These are phyloP conservation scores for Protomyces inundatus DNA, from an alignment of 1,139 yeast genomes.

Conservation along the genomic window DNA sequence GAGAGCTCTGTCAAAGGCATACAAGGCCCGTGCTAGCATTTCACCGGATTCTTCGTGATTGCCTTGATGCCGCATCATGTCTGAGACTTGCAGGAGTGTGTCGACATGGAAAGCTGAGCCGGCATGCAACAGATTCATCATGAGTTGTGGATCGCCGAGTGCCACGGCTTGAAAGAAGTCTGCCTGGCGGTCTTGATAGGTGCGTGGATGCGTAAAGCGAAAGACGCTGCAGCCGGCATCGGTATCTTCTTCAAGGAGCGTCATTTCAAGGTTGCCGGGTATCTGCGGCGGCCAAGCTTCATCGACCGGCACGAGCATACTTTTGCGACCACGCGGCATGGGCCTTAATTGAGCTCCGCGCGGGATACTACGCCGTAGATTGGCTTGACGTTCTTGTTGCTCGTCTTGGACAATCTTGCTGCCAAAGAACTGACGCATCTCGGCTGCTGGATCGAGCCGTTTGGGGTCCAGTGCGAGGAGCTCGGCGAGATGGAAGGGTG, in stretches of 20 bases:
- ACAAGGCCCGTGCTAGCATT: conserved; percentile 54
- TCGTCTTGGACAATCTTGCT: conserved; percentile 67
- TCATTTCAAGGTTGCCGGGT: conserved; percentile 60
- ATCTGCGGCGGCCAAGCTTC: conserved; percentile 79
- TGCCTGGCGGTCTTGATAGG: conserved; percentile 37
- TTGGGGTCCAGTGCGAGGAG: conserved; percentile 12
- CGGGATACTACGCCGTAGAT: conserved; percentile 39
- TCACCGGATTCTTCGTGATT: conserved; percentile 51
- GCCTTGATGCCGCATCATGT: conserved; percentile 70
- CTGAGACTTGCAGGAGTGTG: conserved; percentile 72
- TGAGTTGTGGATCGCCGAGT: conserved; percentile 48
- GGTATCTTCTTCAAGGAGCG: conserved; percentile 39
- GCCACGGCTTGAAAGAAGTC: conserved; percentile 40
- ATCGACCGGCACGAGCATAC: conserved; percentile 64
- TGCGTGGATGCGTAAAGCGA: conserved; percentile 39
- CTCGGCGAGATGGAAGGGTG: conserved; percentile 13
- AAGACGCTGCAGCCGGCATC: conserved; percentile 44
- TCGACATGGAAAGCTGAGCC: conserved; percentile 67
- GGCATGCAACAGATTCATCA: conserved; percentile 44
- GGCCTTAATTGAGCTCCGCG: conserved; percentile 59
- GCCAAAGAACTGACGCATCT: conserved; percentile 68
- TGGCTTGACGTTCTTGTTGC: conserved; percentile 47
- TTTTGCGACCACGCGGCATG: conserved; percentile 80
- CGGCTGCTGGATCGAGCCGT: conserved; percentile 68
- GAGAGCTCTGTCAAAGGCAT: conserved; percentile 68